Conservation (phyloP, 495 filamentous ascomycete species). For the Penicillium robsamsonii region DNA sequence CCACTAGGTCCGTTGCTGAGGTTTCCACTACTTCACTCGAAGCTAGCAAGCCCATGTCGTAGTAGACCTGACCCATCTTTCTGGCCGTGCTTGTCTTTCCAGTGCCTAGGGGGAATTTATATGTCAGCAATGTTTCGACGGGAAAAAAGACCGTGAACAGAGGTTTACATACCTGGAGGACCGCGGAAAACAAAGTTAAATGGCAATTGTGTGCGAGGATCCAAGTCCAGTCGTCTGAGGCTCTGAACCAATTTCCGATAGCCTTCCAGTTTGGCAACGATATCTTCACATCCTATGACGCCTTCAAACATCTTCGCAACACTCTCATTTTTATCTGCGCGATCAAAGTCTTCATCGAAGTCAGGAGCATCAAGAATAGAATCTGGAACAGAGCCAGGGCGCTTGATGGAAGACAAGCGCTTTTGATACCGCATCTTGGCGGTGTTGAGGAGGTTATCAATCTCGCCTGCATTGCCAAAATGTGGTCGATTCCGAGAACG, state of each 20-base stretch:
- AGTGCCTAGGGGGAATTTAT: conserved; percentile 48
- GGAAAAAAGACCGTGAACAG: not conserved
- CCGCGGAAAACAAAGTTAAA: conserved; percentile 65
- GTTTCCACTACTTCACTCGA: conserved; percentile 55
- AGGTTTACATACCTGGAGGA: conserved; percentile 50
- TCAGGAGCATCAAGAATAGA: conserved; percentile 57
- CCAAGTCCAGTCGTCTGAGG: conserved; percentile 49
- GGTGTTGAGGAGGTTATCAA: conserved; percentile 62
- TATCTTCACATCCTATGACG: conserved; percentile 63
- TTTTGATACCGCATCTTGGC: conserved; percentile 60
- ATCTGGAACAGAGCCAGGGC: conserved; percentile 26
- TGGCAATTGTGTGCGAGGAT: conserved; percentile 57
- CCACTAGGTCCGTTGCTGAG: conserved; percentile 62
- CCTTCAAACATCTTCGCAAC: conserved; percentile 59
- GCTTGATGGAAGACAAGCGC: conserved; percentile 33
- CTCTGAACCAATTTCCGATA: conserved; percentile 56
- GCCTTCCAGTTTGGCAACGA: conserved; percentile 56
- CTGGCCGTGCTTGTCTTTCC: conserved; percentile 73
- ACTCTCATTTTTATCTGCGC: conserved; percentile 51
- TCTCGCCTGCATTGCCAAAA: conserved; percentile 57
- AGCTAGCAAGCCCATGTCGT: conserved; percentile 64
- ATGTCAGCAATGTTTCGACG: not conserved
- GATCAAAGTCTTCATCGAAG: conserved; percentile 66
- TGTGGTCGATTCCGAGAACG: conserved; percentile 46
- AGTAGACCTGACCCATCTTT: conserved; percentile 71